phyloP scores from a whole-genome alignment of 352 stramenopile genomes.

The Phytophthora meadii region DNA sequence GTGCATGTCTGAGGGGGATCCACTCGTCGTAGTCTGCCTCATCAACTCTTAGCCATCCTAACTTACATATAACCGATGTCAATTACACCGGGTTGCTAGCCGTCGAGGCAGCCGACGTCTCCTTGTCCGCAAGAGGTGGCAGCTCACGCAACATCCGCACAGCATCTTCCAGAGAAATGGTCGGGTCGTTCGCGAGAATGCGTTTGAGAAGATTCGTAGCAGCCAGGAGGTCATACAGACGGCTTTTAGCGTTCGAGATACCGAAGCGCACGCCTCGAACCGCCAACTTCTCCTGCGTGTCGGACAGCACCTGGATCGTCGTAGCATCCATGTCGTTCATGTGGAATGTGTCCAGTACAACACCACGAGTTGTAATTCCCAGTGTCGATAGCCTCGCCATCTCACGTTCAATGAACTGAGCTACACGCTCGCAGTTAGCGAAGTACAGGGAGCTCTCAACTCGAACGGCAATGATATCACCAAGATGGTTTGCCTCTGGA shows the following conservation, averaged over 20 bases:
- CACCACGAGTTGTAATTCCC: slow-evolving; percentile 19
- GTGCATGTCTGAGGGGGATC: neutral
- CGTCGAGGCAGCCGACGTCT: slow-evolving; percentile 1
- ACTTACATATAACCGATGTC: slow-evolving; percentile 7
- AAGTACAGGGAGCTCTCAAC: slow-evolving; percentile 27
- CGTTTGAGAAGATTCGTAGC: slow-evolving; percentile 26
- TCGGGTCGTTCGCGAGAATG: slow-evolving; percentile 23
- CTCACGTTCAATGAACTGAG: slow-evolving; percentile 24
- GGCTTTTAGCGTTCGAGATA: slow-evolving; percentile 27
- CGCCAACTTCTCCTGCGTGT: slow-evolving; percentile 27
- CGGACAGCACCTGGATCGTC: slow-evolving; percentile 27
- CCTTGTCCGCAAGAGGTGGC: slow-evolving; percentile 14
- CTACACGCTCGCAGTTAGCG: slow-evolving; percentile 26
- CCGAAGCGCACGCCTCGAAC: slow-evolving; percentile 25
- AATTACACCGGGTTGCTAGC: slow-evolving; percentile 16
- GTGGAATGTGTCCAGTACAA: slow-evolving; percentile 27
- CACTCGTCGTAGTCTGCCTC: neutral
- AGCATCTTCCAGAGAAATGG: slow-evolving; percentile 24
- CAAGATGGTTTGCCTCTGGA: slow-evolving; percentile 16
- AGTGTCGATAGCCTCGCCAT: slow-evolving; percentile 18
- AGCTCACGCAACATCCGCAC: slow-evolving; percentile 19
- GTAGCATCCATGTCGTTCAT: slow-evolving; percentile 38
- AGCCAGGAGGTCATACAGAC: slow-evolving; percentile 18
- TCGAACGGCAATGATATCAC: slow-evolving; percentile 22
- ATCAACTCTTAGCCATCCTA: neutral